Evolutionary conservation across 208 protist genomes (phyloP).

Genomic region (Angomonas desouzai): DNA sequence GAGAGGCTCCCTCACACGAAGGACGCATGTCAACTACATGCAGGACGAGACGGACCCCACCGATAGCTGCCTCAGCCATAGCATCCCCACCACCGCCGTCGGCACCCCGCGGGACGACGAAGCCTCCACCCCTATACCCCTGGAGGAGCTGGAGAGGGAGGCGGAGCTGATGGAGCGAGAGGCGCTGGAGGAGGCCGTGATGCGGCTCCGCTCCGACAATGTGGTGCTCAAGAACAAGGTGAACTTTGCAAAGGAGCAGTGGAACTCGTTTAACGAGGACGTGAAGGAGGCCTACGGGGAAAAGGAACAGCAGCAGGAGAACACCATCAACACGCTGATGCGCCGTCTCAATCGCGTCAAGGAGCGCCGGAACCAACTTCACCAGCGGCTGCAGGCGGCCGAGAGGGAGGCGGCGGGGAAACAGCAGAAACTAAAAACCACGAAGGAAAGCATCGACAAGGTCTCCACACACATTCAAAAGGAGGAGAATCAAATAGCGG

Average conservation of each 20-base stretch:
- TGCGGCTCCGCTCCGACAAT: constrained; percentile 35
- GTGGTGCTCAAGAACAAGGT: constrained; percentile 44
- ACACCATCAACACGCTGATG: constrained; percentile 67
- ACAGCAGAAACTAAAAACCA: constrained; percentile 40
- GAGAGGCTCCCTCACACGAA: background rate
- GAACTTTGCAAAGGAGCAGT: constrained; percentile 34
- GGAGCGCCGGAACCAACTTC: constrained; percentile 37
- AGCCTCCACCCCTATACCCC: constrained; percentile 14
- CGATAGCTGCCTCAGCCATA: constrained; percentile 20
- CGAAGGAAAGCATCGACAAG: constrained; percentile 36
- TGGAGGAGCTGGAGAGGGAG: constrained; percentile 41
- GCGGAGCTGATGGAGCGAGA: constrained; percentile 33
- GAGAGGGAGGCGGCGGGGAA: constrained; percentile 42
- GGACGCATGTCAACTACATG: constrained; percentile 9
- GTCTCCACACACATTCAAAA: constrained; percentile 44
- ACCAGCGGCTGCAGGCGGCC: constrained; percentile 30
- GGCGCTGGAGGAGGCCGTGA: constrained; percentile 43
- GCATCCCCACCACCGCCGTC: constrained; percentile 25
- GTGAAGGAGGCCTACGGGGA: constrained; percentile 47
- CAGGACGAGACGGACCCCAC: constrained; percentile 22
- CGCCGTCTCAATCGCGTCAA: constrained; percentile 49
- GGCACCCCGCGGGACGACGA: constrained; percentile 26
- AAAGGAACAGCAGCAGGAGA: constrained; percentile 64
- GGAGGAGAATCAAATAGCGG: constrained; percentile 56
- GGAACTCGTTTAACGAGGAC: constrained; percentile 43